A percentile compares a stretch with the other conserved stretches of the same genome.
These are phyloP conservation scores for Cubamyces lactineus DNA, from an alignment of 768 basidiomycete genomes.

Conservation along the genomic window DNA sequence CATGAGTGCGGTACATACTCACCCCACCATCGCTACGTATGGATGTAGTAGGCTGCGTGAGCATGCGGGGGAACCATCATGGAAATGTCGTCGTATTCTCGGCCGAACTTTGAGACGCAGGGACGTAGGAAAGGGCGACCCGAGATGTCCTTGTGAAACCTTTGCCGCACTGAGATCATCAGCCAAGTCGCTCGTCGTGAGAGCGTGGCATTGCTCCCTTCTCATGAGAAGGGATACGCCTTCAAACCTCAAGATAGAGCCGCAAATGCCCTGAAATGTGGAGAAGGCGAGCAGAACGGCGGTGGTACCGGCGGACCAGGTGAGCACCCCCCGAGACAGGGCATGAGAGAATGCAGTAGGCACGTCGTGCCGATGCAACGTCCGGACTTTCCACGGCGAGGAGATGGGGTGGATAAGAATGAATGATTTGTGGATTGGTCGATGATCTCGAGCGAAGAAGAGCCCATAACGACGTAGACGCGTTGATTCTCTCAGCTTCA, in stretches of 20 bases:
- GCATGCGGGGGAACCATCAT: conserved; percentile 15
- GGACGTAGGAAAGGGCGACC: conserved; percentile 5
- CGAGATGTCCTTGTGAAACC: conserved; percentile 1
- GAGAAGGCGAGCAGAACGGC: not conserved
- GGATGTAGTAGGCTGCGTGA: not conserved
- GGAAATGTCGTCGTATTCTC: conserved; percentile 26
- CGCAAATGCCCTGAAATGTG: conserved; percentile 18
- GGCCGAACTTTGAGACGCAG: conserved; percentile 14
- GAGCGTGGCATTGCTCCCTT: not conserved
- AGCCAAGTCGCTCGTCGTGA: conserved; percentile 10
- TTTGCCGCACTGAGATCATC: conserved; percentile 9
- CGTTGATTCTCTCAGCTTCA: not conserved
- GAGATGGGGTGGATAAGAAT: not conserved
- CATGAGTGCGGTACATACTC: not conserved
- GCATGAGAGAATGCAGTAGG: conserved; percentile 2
- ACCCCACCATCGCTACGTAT: not conserved
- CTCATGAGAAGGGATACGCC: conserved; percentile 8
- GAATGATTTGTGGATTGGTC: not conserved
- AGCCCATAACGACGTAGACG: not conserved
- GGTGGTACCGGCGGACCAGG: conserved; percentile 16
- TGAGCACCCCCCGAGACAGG: conserved; percentile 12
- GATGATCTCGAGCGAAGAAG: not conserved
- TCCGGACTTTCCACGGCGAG: not conserved
- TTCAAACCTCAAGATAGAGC: conserved; percentile 20
- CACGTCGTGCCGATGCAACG: not conserved